Conservation (phyloP, 768 basidiomycete genomes). For the Chlorophyllum brunneum region DNA sequence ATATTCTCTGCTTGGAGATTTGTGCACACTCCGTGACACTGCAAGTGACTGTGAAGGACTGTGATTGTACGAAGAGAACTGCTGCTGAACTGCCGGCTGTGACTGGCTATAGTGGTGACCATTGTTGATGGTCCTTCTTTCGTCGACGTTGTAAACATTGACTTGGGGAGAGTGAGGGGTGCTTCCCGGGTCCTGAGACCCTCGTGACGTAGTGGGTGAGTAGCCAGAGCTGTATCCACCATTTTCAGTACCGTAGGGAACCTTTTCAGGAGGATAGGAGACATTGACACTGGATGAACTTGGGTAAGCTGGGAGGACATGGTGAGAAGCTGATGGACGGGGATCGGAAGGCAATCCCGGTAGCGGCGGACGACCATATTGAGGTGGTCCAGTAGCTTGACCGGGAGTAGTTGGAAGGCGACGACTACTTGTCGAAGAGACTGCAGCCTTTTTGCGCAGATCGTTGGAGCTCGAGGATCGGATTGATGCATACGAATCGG, state of each 20-base stretch:
- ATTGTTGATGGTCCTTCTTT: conserved; percentile 11
- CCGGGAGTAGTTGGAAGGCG: conserved; percentile 23
- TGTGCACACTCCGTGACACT: not conserved
- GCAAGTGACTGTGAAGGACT: not conserved
- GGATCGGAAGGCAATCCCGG: conserved; percentile 18
- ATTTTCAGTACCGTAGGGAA: conserved; percentile 1
- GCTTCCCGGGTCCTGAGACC: conserved; percentile 12
- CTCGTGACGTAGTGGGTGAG: not conserved
- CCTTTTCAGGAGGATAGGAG: conserved; percentile 6
- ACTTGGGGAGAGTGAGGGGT: conserved; percentile 13
- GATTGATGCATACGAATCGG: conserved; percentile 14
- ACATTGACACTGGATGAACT: conserved; percentile 2
- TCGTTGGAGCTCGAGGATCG: conserved; percentile 19
- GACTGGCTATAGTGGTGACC: conserved; percentile 16
- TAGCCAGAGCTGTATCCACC: not conserved
- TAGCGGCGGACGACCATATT: conserved; percentile 12
- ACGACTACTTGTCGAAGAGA: conserved; percentile 22
- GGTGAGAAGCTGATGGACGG: conserved; percentile 13
- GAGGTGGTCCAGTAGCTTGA: conserved; percentile 5
- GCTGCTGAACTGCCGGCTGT: conserved; percentile 10
- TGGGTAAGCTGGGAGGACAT: conserved; percentile 2
- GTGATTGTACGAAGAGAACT: conserved; percentile 11
- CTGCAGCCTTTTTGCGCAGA: conserved; percentile 25
- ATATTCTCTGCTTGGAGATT: conserved; percentile 1
- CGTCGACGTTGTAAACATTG: conserved; percentile 17